Conservation (phyloP, 495 filamentous ascomycete species). For the Podospora conica region DNA sequence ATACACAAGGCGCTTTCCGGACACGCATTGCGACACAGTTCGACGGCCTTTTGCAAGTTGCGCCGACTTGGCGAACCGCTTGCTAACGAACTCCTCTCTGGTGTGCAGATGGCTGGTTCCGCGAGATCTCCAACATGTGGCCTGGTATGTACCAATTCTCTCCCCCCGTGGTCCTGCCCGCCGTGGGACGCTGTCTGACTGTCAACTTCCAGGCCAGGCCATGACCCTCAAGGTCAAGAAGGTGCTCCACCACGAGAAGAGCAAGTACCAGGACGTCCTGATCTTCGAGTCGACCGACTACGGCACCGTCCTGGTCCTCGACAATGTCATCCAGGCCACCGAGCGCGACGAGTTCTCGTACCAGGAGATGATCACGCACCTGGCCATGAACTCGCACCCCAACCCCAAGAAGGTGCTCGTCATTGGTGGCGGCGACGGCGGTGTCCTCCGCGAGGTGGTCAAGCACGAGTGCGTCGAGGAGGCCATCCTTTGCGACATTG, state of each 20-base stretch:
- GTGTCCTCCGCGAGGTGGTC: constrained; percentile 94
- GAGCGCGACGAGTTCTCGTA: constrained; percentile 99
- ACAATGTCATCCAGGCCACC: constrained; percentile 98
- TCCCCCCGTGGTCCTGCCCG: neutral
- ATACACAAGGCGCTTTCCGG: neutral
- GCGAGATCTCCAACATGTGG: constrained; percentile 96
- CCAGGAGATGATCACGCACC: constrained; percentile 99
- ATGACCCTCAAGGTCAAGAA: constrained; percentile 98
- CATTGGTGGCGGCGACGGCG: constrained; percentile 94
- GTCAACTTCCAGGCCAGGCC: constrained; percentile 59
- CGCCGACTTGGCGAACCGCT: neutral
- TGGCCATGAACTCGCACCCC: constrained; percentile 97
- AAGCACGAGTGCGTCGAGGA: constrained; percentile 94
- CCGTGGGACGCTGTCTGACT: neutral
- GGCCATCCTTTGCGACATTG: constrained; percentile 95
- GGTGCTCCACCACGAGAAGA: constrained; percentile 97
- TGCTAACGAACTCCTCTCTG: constrained; percentile 2
- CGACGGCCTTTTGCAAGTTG: neutral
- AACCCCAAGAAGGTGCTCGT: constrained; percentile 97
- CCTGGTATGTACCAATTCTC: constrained; percentile 50
- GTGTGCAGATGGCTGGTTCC: constrained; percentile 93
- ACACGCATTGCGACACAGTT: neutral
- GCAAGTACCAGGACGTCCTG: constrained; percentile 96
- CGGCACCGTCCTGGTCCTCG: constrained; percentile 93
- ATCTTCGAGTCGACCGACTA: constrained; percentile 97